Evolutionary conservation across 352 stramenopile species (phyloP).

Genomic region (Phytopythium delawarense): DNA sequence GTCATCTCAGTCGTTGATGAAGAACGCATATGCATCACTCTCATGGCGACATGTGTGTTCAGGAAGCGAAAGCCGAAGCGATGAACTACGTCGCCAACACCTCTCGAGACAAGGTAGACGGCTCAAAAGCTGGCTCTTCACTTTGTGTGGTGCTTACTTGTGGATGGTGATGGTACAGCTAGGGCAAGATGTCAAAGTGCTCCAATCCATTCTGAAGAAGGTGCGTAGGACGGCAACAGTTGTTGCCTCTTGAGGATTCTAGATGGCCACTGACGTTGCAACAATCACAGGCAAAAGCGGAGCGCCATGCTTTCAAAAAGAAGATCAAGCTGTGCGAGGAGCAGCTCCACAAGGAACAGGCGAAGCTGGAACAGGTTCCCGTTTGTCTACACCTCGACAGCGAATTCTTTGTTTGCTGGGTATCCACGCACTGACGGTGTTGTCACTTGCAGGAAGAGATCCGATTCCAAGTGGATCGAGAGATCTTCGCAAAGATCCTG

Average conservation of each 20-base stretch:
- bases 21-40: not conserved
- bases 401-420: not conserved
- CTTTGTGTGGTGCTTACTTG: not conserved
- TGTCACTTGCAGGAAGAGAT: conserved; percentile 49
- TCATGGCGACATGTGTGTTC: not conserved
- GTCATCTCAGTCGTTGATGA: not conserved
- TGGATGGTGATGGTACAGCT: conserved; percentile 29
- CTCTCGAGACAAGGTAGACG: conserved; percentile 68
- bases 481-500: conserved; percentile 84
- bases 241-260: not conserved
- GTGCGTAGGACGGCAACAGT: conserved; percentile 8
- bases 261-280: not conserved
- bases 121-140: not conserved
- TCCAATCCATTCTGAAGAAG: conserved; percentile 77
- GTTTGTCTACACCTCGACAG: not conserved
- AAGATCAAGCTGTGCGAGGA: conserved; percentile 70
- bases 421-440: not conserved
- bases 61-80: conserved; percentile 71
- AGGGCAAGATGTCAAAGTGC: conserved; percentile 61
- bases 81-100: conserved; percentile 70
- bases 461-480: conserved; percentile 75
- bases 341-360: conserved; percentile 38
- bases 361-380: conserved; percentile 74
- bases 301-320: conserved; percentile 79
- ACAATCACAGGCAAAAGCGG: conserved; percentile 50